Evolutionary conservation across 768 basidiomycete genomes (phyloP), one percentile per base, ranked within the genome.

Genomic region (Floccularia luteovirens): DNA sequence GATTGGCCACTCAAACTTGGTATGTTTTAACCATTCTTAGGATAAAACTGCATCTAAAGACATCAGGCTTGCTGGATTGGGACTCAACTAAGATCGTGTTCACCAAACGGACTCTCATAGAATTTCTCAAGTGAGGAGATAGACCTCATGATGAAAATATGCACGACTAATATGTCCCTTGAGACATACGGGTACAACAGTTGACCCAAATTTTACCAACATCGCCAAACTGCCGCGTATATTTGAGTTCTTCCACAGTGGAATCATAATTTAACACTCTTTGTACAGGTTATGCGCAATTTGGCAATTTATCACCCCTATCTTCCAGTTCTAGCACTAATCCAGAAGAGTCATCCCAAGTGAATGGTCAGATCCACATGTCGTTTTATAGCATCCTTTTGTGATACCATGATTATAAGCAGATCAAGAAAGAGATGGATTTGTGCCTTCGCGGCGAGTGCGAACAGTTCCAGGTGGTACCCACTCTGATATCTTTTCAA

Each of bases 1-100:
- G 79, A 86, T 46, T 89, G 86, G 86, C 60, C 82, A 22, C 61
- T 75, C 44, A 70, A 70, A 48, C 63, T 88, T 14, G 85, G 85
- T 79, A 37, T 20, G 67, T 53, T 32, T 21, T 34, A 31, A 16
- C n/a, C 19, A 30, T 16, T 35, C 33, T 22, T 16, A 24, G 19
- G 25, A 7, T 11, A 22, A 24, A 36, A 24, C 17, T 13, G 11
- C 13, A 17, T 30, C 31, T 41, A 14, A 19, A 41, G 22, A n/a
- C 21, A 11, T 21, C 38, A 86, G 85, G 83, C 44, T 74, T 84
- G 77, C 64, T 89, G 47, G 86, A 89, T 59, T 88, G 86, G 85
- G 86, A 88, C 52, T 55, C 61, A 10, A 85, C 81, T 35, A 75
- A 60, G 44, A 84, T 89, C 45, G 76, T 89, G 21, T 88, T 89